Evolutionary conservation across 441 rosid genomes (phyloP).

Genomic region (Populus hybrid): DNA sequence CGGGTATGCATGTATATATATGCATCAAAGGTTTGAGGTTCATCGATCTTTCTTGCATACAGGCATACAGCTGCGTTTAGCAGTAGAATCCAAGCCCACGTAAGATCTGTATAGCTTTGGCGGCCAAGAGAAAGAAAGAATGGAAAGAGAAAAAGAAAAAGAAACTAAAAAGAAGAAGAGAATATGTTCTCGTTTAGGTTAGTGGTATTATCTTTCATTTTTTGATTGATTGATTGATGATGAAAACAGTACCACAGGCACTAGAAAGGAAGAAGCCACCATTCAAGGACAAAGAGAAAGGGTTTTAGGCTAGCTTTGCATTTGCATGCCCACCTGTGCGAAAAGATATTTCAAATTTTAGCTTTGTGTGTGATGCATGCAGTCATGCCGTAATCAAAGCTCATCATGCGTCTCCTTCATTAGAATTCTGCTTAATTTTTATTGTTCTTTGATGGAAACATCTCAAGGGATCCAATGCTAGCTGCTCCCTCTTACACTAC

Average conservation of each 20-base stretch:
- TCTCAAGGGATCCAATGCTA: conserved; percentile 35
- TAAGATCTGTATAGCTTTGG: conserved; percentile 18
- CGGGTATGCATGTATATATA: conserved; percentile 33
- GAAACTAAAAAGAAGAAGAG: conserved; percentile 10
- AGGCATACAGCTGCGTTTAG: conserved; percentile 8
- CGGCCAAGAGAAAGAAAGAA: conserved; percentile 13
- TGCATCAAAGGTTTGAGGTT: not conserved
- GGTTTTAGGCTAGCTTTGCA: conserved; percentile 3
- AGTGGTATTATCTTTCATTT: conserved; percentile 1
- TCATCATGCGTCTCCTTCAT: not conserved
- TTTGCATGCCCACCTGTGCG: conserved; percentile 9
- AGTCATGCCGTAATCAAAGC: conserved; percentile 26
- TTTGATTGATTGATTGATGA: not conserved
- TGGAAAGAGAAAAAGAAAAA: not conserved
- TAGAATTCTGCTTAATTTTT: not conserved
- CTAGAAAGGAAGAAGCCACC: conserved; percentile 7
- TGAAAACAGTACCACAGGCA: not conserved
- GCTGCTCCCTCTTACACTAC: not conserved
- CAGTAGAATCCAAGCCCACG: conserved; percentile 44
- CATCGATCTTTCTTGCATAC: not conserved
- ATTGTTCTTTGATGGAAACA: conserved; percentile 12
- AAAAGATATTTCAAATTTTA: conserved; percentile 14
- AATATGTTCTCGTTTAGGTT: conserved; percentile 38
- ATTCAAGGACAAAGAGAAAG: not conserved
- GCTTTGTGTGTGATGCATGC: conserved; percentile 10